phyloP scores from a whole-genome alignment of 495 filamentous ascomycete genomes.

The Penicillium subrubescens region DNA sequence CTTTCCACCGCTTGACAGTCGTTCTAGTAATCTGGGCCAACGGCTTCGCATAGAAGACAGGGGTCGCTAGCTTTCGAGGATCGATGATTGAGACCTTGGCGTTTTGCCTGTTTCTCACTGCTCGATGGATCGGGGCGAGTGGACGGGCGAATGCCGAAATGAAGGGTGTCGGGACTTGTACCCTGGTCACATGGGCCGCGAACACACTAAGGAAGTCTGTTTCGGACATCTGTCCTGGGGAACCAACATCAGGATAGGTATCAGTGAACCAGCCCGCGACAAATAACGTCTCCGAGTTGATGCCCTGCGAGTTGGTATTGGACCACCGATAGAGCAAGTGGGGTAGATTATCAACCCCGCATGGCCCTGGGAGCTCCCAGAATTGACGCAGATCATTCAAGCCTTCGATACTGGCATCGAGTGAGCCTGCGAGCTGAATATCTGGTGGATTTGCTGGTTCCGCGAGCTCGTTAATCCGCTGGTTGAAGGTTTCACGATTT shows the following conservation, averaged over 20 bases:
- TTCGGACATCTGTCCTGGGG: slow-evolving; percentile 16
- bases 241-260: slow-evolving; percentile 2
- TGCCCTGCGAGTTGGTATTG: slow-evolving; percentile 36
- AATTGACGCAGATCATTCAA: background rate
- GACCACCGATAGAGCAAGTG: slow-evolving; percentile 40
- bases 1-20: slow-evolving; percentile 25
- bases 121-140: slow-evolving; percentile 39
- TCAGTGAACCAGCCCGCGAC: slow-evolving; percentile 32
- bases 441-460: too few relatives aligned
- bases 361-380: background rate
- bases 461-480: too few relatives aligned
- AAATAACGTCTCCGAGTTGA: slow-evolving; percentile 26
- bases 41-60: slow-evolving; percentile 28
- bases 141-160: slow-evolving; percentile 34
- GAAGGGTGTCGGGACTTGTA: slow-evolving; percentile 27
- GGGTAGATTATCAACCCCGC: slow-evolving; percentile 18
- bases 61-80: slow-evolving; percentile 20
- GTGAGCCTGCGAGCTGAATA: background rate
- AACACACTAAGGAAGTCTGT: slow-evolving; percentile 26
- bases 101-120: slow-evolving; percentile 22
- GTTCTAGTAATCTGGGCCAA: slow-evolving; percentile 25
- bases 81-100: slow-evolving; percentile 39
- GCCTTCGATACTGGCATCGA: too few relatives aligned
- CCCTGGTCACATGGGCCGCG: slow-evolving; percentile 27
- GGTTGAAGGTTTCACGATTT: too few relatives aligned